Conservation (phyloP, 2,329 filamentous ascomycete genomes). For the Ceratocystis smalleyi region DNA sequence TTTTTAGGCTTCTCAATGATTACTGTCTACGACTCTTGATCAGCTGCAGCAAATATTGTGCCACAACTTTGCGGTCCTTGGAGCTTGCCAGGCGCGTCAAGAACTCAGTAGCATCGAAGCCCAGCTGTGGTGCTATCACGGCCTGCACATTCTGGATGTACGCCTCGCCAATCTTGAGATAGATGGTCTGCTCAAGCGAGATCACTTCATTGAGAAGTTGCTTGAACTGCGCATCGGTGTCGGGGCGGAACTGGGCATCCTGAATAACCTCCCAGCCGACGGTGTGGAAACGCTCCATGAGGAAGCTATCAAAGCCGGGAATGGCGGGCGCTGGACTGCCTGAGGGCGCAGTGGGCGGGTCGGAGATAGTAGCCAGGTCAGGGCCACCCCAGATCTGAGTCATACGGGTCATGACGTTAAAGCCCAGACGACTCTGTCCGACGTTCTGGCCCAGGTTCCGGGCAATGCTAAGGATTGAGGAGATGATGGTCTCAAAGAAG, state of each 20-base stretch:
- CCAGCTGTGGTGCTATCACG: conserved; percentile 48
- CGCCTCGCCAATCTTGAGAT: conserved; percentile 70
- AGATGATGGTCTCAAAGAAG: conserved; percentile 75
- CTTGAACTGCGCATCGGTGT: conserved; percentile 69
- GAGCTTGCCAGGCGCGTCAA: conserved; percentile 42
- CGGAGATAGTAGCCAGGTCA: conserved; percentile 46
- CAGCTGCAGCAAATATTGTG: conserved; percentile 47
- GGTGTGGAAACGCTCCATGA: conserved; percentile 75
- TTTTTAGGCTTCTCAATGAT: neutral
- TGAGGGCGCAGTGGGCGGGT: conserved; percentile 35
- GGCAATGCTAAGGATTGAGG: conserved; percentile 70
- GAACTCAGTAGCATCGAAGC: conserved; percentile 46
- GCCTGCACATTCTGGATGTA: conserved; percentile 58
- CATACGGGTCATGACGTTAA: conserved; percentile 71
- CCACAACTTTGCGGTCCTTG: conserved; percentile 45
- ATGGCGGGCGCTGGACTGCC: conserved; percentile 40
- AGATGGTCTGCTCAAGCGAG: conserved; percentile 72
- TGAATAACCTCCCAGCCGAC: conserved; percentile 80
- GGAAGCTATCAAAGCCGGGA: conserved; percentile 81
- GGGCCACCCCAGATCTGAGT: conserved; percentile 80
- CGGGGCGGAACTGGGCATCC: conserved; percentile 62
- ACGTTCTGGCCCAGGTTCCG: conserved; percentile 55
- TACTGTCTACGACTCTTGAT: conserved; percentile 32
- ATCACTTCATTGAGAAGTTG: conserved; percentile 82
- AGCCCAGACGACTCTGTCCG: conserved; percentile 52